Percentiles rank a stretch among this genome's conserved stretches.
phyloP scores from a whole-genome alignment of 2,329 filamentous ascomycete species.

The Cordyceps tenuipes region DNA sequence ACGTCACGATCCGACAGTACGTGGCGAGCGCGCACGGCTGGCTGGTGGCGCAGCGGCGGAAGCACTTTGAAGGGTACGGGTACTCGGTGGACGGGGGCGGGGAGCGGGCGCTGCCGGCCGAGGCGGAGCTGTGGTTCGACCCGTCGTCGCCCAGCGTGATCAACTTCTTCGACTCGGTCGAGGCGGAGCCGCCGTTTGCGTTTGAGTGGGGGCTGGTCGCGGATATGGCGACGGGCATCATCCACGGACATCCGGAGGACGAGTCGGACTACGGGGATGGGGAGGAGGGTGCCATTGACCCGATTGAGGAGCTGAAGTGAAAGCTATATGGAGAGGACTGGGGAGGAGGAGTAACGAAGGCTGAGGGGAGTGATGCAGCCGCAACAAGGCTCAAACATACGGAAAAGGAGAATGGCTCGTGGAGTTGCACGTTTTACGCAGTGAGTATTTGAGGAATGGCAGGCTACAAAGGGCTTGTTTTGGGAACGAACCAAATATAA shows the following conservation, averaged over 20 bases:
- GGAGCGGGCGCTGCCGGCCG: not conserved
- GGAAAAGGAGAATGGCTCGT: too few relatives aligned
- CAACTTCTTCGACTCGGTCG: conserved; percentile 6
- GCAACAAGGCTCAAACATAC: too few relatives aligned
- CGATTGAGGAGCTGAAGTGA: not conserved
- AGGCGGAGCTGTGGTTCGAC: conserved; percentile 7
- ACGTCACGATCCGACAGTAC: conserved; percentile 2
- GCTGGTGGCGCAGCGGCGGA: not conserved
- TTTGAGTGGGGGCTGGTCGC: conserved; percentile 3
- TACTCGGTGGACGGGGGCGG: not conserved
- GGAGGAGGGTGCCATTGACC: conserved; percentile 1
- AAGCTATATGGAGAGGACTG: not conserved
- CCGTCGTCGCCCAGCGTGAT: conserved; percentile 1
- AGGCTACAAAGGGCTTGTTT: not conserved
- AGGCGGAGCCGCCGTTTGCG: conserved; percentile 3
- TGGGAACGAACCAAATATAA: not conserved
- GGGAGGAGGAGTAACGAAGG: not conserved
- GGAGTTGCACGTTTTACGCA: not conserved
- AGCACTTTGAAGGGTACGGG: not conserved
- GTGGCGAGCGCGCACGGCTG: not conserved
- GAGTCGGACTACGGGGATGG: not conserved
- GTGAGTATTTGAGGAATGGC: too few relatives aligned
- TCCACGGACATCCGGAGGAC: not conserved
- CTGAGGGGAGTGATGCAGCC: not conserved
- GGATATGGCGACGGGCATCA: not conserved